Base-by-base conservation (phyloP, 2,329 filamentous ascomycete species). In the Ceratocystis variospora region DNA sequence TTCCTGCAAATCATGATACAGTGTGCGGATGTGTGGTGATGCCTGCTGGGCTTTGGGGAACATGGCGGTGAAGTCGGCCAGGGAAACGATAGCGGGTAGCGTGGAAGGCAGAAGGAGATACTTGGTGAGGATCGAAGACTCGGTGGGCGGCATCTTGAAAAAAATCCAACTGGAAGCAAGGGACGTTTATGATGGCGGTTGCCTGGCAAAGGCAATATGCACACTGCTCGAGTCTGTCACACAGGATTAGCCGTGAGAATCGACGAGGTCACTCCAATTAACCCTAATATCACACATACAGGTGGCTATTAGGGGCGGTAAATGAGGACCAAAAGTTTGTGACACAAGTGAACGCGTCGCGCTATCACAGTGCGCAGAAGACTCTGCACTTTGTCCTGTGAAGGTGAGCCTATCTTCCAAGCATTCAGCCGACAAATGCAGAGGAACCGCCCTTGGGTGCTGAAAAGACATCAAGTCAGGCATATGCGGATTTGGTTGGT, bases 1-100 rank as follows among this genome's bases (percentile, higher is more conserved):
- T 68, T 85, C 81, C 71, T 94, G 88, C 2, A 96, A 80, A 73
- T 94, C 88, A 61, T 88, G 84, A 73, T 95, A 96, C 4, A 96
- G 79, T 0, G 80, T 78, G 66, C 84, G 83, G 61, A 93, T 80
- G 66, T 87, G 84, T 0, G 87, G 83, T 61, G 86, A 87, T 28
- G 57, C 50, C 68, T 86, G 87, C 62, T 86, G 79, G 48, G 82
- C 75, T 63, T 81, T 83, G 10, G 90, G 90, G 72, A 96, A 94
- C 53, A 93, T 80, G 33, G 86, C 80, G 55, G 83, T 85, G 78
- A 96, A 96, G 70, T 90, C 83, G 67, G 85, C 80, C 61, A 91
- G 80, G 6, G 89, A 86, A 70, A 91, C 79, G 72, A 91, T 83
- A 69, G 87, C 82, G 53, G 88, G 86, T 46, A 96, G 79, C 33